Evolutionary conservation across 495 filamentous ascomycete species (phyloP).

Genomic region (Talaromyces adpressus): DNA sequence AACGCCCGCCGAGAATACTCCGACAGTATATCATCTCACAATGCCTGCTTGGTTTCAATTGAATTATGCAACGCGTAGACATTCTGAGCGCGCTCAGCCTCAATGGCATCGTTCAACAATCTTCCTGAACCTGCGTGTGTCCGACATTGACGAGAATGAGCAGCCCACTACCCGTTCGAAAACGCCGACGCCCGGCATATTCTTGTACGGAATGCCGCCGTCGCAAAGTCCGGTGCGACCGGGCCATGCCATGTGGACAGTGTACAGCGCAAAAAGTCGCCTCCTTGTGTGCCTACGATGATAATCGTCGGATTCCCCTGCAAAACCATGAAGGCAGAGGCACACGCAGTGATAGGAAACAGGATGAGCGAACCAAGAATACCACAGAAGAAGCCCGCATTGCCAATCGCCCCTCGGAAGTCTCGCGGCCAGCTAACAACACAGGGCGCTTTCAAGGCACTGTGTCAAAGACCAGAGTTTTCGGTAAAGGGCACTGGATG

Average conservation of each 20-base stretch:
- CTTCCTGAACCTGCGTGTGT: not conserved
- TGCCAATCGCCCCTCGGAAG: not conserved
- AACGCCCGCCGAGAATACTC: not conserved
- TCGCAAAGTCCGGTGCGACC: slow-evolving; percentile 19
- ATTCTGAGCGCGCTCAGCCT: not conserved
- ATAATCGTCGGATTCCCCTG: not conserved
- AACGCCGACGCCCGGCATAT: slow-evolving; percentile 14
- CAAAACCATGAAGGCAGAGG: not conserved
- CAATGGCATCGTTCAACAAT: not conserved
- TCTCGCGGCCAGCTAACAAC: not conserved
- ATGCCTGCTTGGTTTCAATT: too few species aligned
- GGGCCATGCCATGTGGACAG: slow-evolving; percentile 13
- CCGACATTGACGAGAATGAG: not conserved
- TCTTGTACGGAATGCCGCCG: slow-evolving; percentile 18
- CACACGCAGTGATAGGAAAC: not conserved
- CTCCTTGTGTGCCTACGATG: slow-evolving; percentile 31
- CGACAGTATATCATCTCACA: not conserved
- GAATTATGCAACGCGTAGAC: too few species aligned
- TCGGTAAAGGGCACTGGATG: slow-evolving; percentile 27
- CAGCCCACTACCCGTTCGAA: not conserved
- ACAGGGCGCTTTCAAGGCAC: slow-evolving; percentile 14
- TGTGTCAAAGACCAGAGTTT: slow-evolving; percentile 23
- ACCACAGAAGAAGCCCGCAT: not conserved
- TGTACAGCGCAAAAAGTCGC: slow-evolving; percentile 8
- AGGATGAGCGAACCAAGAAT: not conserved